Evolutionary conservation across 768 basidiomycete species (phyloP).

Genomic region (Mycena vitilis): DNA sequence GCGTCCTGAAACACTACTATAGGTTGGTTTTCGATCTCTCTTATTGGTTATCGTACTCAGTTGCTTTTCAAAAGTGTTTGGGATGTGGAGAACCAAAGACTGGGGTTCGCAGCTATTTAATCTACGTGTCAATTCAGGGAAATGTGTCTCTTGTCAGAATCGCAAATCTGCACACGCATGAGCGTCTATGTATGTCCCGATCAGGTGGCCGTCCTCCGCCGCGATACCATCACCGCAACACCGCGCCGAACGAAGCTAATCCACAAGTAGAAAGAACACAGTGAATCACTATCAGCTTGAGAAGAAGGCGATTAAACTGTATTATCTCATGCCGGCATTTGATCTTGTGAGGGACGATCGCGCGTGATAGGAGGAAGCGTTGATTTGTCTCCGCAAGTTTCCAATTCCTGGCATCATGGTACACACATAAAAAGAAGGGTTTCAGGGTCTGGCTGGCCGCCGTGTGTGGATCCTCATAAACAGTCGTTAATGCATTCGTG

Average conservation of each 20-base stretch:
- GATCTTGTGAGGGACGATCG: constrained; percentile 2
- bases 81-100: constrained; percentile 60
- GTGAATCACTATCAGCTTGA: too few relatives aligned
- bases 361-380: constrained; percentile 1
- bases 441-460: not conserved
- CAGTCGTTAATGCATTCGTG: constrained; percentile 15
- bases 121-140: constrained; percentile 1
- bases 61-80: constrained; percentile 52
- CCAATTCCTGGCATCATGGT: not conserved
- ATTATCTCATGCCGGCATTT: constrained; percentile 1
- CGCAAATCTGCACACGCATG: not conserved
- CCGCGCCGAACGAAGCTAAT: constrained; percentile 12
- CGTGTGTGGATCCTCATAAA: too few relatives aligned
- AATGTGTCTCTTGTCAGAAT: not conserved
- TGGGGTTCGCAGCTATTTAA: constrained; percentile 62
- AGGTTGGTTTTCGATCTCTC: constrained; percentile 14
- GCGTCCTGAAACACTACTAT: constrained; percentile 70
- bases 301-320: too few relatives aligned
- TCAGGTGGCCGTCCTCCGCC: constrained; percentile 5
- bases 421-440: not conserved
- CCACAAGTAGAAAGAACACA: not conserved
- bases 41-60: constrained; percentile 7
- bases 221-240: constrained; percentile 1
- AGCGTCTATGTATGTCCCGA: not conserved
- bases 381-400: not conserved